Conservation (phyloP, 177 flowering plant species). For the Tripterygium wilfordii region DNA sequence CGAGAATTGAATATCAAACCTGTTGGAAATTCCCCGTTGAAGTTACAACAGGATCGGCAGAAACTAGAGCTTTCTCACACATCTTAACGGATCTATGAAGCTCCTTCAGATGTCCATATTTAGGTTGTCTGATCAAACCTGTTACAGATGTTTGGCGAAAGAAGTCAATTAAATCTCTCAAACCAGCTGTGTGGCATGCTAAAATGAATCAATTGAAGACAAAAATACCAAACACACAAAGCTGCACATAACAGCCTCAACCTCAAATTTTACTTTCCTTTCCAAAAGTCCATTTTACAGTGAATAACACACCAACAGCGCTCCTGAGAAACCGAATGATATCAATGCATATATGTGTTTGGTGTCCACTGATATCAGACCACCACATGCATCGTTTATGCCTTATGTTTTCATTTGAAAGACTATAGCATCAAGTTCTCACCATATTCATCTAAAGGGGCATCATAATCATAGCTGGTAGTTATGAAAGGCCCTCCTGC, state of each 20-base stretch:
- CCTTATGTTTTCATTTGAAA: too few species aligned
- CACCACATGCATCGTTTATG: too few species aligned
- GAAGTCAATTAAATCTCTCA: conserved; percentile 6
- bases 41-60: conserved; percentile 56
- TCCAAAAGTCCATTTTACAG: too few species aligned
- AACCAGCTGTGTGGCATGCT: not conserved
- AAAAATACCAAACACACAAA: too few species aligned
- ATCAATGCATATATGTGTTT: too few species aligned
- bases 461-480: conserved; percentile 82
- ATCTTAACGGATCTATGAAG: conserved; percentile 70
- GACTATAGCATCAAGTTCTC: conserved; percentile 11
- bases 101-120: conserved; percentile 75
- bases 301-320: too few species aligned
- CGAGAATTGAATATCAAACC: conserved; percentile 28
- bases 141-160: conserved; percentile 5
- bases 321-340: too few species aligned
- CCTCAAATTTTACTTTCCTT: too few species aligned
- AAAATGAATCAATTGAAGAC: too few species aligned
- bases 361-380: too few species aligned
- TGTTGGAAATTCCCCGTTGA: conserved; percentile 59
- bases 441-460: conserved; percentile 87
- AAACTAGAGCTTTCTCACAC: conserved; percentile 59
- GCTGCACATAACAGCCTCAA: too few species aligned
- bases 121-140: conserved; percentile 77
- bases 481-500: conserved; percentile 85